Evolutionary conservation across 2,329 filamentous ascomycete genomes (phyloP).

Genomic region (Raffaelea arxii): DNA sequence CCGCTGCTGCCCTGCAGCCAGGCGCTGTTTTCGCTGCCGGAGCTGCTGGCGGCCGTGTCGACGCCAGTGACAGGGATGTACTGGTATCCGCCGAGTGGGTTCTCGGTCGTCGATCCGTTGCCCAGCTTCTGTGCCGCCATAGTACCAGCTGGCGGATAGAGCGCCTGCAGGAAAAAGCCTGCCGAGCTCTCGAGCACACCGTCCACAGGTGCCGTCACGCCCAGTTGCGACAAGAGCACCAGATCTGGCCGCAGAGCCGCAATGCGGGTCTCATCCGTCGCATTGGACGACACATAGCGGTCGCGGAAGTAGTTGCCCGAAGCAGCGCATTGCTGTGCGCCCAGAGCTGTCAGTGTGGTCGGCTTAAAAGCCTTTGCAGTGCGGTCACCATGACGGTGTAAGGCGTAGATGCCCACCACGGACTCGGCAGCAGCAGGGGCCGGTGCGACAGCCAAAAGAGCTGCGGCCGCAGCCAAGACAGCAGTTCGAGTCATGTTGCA

Average conservation of each 20-base stretch:
- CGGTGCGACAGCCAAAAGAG: neutral
- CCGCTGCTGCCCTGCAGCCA: slow-evolving; percentile 51
- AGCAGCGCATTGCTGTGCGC: slow-evolving; percentile 63
- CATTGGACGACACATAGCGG: slow-evolving; percentile 59
- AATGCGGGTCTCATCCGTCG: slow-evolving; percentile 53
- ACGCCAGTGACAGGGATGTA: slow-evolving; percentile 65
- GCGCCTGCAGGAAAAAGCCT: slow-evolving; percentile 68
- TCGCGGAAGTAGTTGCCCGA: slow-evolving; percentile 67
- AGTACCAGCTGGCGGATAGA: slow-evolving; percentile 68
- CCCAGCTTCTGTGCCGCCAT: slow-evolving; percentile 51
- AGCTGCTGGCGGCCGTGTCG: slow-evolving; percentile 40
- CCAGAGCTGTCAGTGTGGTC: slow-evolving; percentile 66
- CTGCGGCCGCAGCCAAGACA: no score
- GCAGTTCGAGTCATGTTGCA: no score
- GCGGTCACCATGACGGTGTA: slow-evolving; percentile 83
- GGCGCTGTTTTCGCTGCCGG: slow-evolving; percentile 43
- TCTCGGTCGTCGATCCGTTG: slow-evolving; percentile 56
- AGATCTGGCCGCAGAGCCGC: slow-evolving; percentile 54
- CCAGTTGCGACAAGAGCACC: slow-evolving; percentile 61
- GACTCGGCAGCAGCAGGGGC: slow-evolving; percentile 41
- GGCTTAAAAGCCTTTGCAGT: slow-evolving; percentile 67
- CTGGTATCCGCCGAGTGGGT: slow-evolving; percentile 74
- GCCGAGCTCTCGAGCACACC: slow-evolving; percentile 73
- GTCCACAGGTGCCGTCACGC: slow-evolving; percentile 62
- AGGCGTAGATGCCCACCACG: slow-evolving; percentile 74